Base-by-base conservation (phyloP, 176 grass and related monocot genomes). In the sorghum (Sorghum bicolor) region DNA sequence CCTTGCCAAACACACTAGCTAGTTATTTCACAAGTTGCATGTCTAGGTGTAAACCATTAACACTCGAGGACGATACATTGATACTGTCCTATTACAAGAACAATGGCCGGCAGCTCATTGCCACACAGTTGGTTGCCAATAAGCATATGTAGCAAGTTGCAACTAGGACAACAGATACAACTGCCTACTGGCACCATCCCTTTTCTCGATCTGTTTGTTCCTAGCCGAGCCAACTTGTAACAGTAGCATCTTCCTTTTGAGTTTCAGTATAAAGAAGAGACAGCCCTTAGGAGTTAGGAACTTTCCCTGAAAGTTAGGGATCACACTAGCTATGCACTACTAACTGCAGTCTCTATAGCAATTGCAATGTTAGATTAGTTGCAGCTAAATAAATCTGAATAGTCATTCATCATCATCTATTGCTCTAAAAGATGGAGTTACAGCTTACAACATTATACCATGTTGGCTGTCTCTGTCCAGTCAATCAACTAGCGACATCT, bases 41-140 rank as follows among this genome's bases (percentile, higher is more conserved):
- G 16, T 31, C 40, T 33, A 72, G 22, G 36, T 41, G 67, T 70
- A 70, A 70, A 77, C 39, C 52, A 88, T n/a, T 83, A 31, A 63
- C 5, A 50, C 19, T 30, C 5, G 1, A 19, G 4, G 4, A 66
- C 2, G 10, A 4, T 10, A 26, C 57, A 22, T 28, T 61, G 26
- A 33, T 66, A 64, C 53, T 22, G 57, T 25, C 67, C 69, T 68
- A 11, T 15, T 57, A 4, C 52, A 40, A 7, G 36, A 84, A 55
- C 53, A 72, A 64, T 53, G 37, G 31, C 63, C 14, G 64, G 62
- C 71, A 65, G 43, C 71, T 84, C 41, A 32, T 74, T 74, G 57
- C 9, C 57, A 25, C 2, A 50, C 41, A 70, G 79, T 75, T 64
- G 43, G 30, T 37, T 38, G 77, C 14, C n/a, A 29, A 63, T 30